A percentile compares a stretch with the other conserved stretches of the same genome.
Evolutionary conservation across 352 stramenopile species (phyloP).

Genomic region (Pythium utonaiense): DNA sequence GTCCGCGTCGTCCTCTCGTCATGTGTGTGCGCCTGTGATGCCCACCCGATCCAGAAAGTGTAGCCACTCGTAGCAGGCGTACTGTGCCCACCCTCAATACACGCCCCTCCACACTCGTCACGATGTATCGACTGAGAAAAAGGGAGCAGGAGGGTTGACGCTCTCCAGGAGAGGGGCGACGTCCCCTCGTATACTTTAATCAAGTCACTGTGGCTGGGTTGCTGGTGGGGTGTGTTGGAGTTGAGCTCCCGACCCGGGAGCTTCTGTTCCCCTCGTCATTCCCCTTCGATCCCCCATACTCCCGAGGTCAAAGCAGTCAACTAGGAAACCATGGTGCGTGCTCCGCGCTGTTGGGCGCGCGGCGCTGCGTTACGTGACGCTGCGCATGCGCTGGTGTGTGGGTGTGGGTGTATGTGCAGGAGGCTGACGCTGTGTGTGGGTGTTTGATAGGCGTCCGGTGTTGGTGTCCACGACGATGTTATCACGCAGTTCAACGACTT

Average conservation of each 20-base stretch:
- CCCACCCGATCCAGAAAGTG: too few species aligned
- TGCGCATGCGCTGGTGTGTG: too few species aligned
- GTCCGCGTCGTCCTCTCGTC: not conserved
- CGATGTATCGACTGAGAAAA: conserved; percentile 14
- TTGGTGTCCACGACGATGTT: conserved; percentile 91
- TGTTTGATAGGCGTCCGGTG: conserved; percentile 86
- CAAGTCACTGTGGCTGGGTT: conserved; percentile 7
- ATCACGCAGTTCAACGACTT: conserved; percentile 94
- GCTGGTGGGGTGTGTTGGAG: not conserved
- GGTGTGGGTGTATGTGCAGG: too few species aligned
- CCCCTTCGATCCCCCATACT: conserved; percentile 18
- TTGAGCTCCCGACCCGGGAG: not conserved
- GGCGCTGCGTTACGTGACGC: too few species aligned
- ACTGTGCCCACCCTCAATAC: conserved; percentile 16
- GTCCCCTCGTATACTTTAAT: conserved; percentile 3
- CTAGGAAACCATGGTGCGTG: conserved; percentile 22
- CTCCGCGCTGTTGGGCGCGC: too few species aligned
- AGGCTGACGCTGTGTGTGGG: not conserved
- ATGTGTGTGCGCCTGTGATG: too few species aligned
- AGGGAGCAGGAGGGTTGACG: conserved; percentile 9
- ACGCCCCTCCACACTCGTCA: conserved; percentile 8
- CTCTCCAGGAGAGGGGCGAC: not conserved
- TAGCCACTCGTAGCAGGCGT: conserved; percentile 2
- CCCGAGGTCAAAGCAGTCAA: conserved; percentile 3
- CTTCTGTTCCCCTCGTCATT: conserved; percentile 12